Base-by-base conservation (phyloP, 768 basidiomycete species). In the Pleurotus tuoliensis region DNA sequence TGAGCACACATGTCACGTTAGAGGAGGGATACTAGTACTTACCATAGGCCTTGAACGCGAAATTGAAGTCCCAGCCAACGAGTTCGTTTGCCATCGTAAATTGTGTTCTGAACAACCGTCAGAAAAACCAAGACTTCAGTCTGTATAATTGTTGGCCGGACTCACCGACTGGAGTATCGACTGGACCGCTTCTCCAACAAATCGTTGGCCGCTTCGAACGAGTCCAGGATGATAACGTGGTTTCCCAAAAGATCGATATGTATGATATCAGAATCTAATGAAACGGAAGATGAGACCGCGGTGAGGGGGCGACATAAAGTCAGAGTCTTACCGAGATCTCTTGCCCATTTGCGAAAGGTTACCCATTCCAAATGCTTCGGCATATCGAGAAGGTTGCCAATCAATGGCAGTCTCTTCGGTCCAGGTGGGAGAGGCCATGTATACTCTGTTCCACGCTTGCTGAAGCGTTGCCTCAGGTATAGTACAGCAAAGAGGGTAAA, bases 361-460 rank as follows among this genome's bases (percentile, higher is more conserved):
- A 51, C 44, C 56, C 63, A 64, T 27, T 45, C 51, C 27, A 41
- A 49, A 15, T 27, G 3, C 20, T 67, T 61, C 4, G 67, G 63
- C 22, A 71, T 48, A 18, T 69, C 58, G 16, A 62, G 53, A 3
- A 66, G 50, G 52, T 71, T 71, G 3, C 69, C 69, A 20, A 71
- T 24, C n/a, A 69, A 22, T 2, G 69, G 69, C 12, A 65, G 57
- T 4, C 64, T 67, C 4, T 37, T 60, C 0, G 69, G 69, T 16
- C 69, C 69, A 13, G 69, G 68, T 7, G 62, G 63, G n/a, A 61
- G 25, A 3, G 55, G 60, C 51, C 51, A 43, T 7, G n/a, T 27
- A 41, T 53, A 53, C 18, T 13, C 15, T 11, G 51, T 53, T 16
- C 37, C 18, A 15, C 8, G 51, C 30, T 11, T 34, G 9, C 16